Percentiles rank a stretch among this genome's conserved stretches.
Conservation (phyloP, 1,284 basidiomycete genomes). For the Ustilago xerochloae region DNA sequence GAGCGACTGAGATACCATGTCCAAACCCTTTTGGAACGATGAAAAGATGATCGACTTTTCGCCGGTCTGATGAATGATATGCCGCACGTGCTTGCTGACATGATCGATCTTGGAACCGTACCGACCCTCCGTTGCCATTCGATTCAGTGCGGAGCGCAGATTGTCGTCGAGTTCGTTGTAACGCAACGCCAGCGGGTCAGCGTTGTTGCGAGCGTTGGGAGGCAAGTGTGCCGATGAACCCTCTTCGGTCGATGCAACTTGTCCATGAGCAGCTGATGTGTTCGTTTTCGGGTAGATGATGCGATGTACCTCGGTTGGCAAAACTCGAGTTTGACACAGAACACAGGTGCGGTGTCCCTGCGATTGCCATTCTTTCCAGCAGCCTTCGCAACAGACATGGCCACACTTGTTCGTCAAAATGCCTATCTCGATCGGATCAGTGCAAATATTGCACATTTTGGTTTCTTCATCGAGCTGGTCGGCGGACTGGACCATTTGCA, state of each 20-base stretch:
- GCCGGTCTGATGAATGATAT: slow-evolving; percentile 39
- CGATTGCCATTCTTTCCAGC: slow-evolving; percentile 62
- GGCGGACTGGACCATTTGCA: slow-evolving; percentile 53
- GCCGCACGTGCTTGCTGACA: slow-evolving; percentile 54
- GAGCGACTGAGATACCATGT: slow-evolving; percentile 59
- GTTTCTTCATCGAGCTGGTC: slow-evolving; percentile 43
- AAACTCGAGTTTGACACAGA: slow-evolving; percentile 56
- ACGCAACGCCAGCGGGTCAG: slow-evolving; percentile 10
- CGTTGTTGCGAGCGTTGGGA: background rate
- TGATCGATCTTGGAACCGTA: slow-evolving; percentile 64
- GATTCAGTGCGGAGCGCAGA: slow-evolving; percentile 31
- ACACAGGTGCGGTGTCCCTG: slow-evolving; percentile 57
- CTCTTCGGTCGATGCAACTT: slow-evolving; percentile 5
- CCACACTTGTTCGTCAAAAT: slow-evolving; percentile 61
- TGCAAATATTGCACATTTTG: slow-evolving; percentile 61
- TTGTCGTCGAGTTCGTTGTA: slow-evolving; percentile 45
- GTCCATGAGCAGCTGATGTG: background rate
- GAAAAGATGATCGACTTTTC: slow-evolving; percentile 65
- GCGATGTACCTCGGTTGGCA: slow-evolving; percentile 56
- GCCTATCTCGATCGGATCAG: slow-evolving; percentile 58
- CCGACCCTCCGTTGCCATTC: slow-evolving; percentile 40
- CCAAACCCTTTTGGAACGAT: slow-evolving; percentile 62
- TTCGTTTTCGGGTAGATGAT: slow-evolving; percentile 49
- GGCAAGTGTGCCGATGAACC: background rate
- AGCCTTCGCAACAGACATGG: slow-evolving; percentile 60